phyloP scores from a whole-genome alignment of 345 rosid species.

The Psidium friedrichsthalianum region DNA sequence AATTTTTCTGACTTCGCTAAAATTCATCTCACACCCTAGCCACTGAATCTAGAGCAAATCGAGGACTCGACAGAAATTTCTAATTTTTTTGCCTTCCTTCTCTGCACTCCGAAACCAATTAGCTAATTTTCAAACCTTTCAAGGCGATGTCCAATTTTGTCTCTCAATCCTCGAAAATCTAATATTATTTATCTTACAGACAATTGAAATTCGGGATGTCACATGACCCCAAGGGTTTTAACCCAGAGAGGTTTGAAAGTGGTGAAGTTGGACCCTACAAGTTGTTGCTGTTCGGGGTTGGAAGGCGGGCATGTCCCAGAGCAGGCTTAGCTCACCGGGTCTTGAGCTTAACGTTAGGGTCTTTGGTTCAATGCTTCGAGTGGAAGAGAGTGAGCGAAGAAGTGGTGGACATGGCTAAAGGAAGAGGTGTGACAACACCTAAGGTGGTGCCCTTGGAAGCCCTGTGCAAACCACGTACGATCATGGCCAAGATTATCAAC shows the following conservation, averaged over 20 bases:
- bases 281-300: not conserved
- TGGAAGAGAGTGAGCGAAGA: conserved; percentile 3
- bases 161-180: too few species aligned
- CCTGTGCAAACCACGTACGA: conserved; percentile 8
- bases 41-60: too few species aligned
- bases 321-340: not conserved
- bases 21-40: too few species aligned
- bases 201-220: too few species aligned
- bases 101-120: too few species aligned
- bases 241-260: conserved; percentile 34
- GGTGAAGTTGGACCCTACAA: not conserved
- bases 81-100: too few species aligned
- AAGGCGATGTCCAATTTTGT: too few species aligned
- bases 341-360: not conserved
- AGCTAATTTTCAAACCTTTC: too few species aligned
- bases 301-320: not conserved
- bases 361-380: not conserved
- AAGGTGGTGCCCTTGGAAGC: conserved; percentile 28
- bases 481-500: not conserved
- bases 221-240: conserved; percentile 23
- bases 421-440: conserved; percentile 22
- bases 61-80: too few species aligned
- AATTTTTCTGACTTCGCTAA: too few species aligned
- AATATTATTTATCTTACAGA: too few species aligned
- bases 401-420: conserved; percentile 30